phyloP scores from a whole-genome alignment of 805 yeast genomes.

The Candida sphagnicola region DNA sequence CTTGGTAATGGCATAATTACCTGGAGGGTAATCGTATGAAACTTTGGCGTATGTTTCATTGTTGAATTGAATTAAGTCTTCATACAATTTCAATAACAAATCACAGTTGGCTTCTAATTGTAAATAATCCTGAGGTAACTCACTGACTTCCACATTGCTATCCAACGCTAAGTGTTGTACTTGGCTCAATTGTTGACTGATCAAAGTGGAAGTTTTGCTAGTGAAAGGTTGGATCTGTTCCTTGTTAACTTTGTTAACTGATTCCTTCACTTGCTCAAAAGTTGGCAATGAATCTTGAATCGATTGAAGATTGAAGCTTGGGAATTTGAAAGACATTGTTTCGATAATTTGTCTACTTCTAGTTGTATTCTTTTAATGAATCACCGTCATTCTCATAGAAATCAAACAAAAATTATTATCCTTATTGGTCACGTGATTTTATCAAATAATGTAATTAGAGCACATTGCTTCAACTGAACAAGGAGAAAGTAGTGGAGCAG shows the following conservation, averaged over 20 bases:
- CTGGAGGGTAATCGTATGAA: slow-evolving; percentile 80
- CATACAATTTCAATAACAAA: slow-evolving; percentile 57
- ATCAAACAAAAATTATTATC: too few species aligned
- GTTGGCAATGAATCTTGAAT: slow-evolving; percentile 40
- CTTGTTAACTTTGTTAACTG: slow-evolving; percentile 31
- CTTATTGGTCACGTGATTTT: too few species aligned
- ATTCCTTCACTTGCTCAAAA: slow-evolving; percentile 36
- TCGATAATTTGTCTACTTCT: too few species aligned
- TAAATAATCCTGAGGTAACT: slow-evolving; percentile 70
- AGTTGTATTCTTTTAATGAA: too few species aligned
- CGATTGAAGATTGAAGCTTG: slow-evolving; percentile 32
- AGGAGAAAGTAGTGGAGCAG: too few species aligned
- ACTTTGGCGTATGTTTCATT: slow-evolving; percentile 64
- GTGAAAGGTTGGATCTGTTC: slow-evolving; percentile 50
- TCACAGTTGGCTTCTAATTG: slow-evolving; percentile 67
- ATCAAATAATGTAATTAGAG: too few species aligned
- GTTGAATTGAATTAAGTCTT: slow-evolving; percentile 39
- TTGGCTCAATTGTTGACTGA: slow-evolving; percentile 60
- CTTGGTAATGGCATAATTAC: slow-evolving; percentile 43
- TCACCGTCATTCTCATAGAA: too few species aligned
- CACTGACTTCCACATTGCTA: slow-evolving; percentile 57
- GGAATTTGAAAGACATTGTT: slow-evolving; percentile 39
- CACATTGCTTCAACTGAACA: too few species aligned
- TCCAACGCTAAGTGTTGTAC: slow-evolving; percentile 36
- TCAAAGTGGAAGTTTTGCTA: slow-evolving; percentile 53